Base-by-base conservation (phyloP, 1,284 basidiomycete species). In the Melanopsichium pennsylvanicum region DNA sequence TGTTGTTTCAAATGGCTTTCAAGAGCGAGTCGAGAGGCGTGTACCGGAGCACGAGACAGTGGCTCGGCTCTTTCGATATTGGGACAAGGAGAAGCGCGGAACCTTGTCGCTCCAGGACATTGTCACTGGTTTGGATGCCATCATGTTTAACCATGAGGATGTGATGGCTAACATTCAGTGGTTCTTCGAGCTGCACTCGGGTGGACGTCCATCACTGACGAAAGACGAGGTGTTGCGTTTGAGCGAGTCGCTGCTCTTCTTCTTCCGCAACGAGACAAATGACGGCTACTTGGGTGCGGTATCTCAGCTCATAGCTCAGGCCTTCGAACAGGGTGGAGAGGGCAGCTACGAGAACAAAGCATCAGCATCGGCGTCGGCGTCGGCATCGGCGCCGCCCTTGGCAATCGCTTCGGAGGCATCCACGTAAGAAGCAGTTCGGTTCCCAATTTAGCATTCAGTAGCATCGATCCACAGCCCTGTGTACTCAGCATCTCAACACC, bases 131-230 rank as follows among this genome's bases (percentile, higher is more conserved):
- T 84, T 98, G 37, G 89, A 96, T 75, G 88, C 89, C 12, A 90
- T 97, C 51, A 92, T 97, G 88, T 91, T 92, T 82, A 61, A 72
- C 16, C 57, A 70, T 22, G 76, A 74, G 29, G 96, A 96, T 80
- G 84, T 98, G 61, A 96, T 97, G 92, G 91, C 93, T 61, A 95
- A 92, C 75, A 97, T 97, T 74, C 91, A 96, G 81, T 97, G 95
- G 93, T 95, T 98, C 84, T 97, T 98, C 83, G 90, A 91, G 70
- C 82, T 98, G 44, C 79, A 81, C 33, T 94, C 94, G 82, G 90
- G 97, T 81, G 93, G 92, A 69, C 93, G 97, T 76, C 93, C 93
- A 0, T 93, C 85, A 78, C 83, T 98, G 62, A 95, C 93, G 2
- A 97, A 95, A 82, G 94, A 97, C 76, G 95, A 98, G 81, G 91